Evolutionary conservation across 345 rosid species (phyloP).

Genomic region (Aurinia saxatilis): DNA sequence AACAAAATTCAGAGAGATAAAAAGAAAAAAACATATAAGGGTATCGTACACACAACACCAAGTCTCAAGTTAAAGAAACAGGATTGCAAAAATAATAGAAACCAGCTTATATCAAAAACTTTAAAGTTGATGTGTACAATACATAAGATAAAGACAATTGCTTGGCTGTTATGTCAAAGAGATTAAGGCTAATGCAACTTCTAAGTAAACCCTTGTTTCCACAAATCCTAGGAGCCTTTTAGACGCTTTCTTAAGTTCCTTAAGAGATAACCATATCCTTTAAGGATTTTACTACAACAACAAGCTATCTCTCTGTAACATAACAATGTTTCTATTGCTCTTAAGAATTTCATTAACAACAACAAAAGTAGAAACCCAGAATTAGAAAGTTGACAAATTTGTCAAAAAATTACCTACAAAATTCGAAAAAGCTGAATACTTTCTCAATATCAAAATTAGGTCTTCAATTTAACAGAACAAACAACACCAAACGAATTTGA

Average conservation of each 20-base stretch:
- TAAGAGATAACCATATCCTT: not conserved
- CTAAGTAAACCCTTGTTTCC: conserved; percentile 15
- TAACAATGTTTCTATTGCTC: conserved; percentile 14
- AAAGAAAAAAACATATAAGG: not conserved
- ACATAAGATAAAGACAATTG: not conserved
- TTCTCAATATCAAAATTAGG: not conserved
- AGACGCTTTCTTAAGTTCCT: conserved; percentile 10
- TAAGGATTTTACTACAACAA: not conserved
- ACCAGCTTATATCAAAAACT: too few relatives aligned
- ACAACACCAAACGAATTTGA: not conserved
- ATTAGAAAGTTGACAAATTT: not conserved
- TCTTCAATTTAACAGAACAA: not conserved
- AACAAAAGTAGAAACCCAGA: not conserved
- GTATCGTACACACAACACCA: conserved; percentile 18
- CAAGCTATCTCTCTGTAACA: conserved; percentile 20
- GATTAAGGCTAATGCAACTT: conserved; percentile 16
- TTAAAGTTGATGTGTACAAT: not conserved
- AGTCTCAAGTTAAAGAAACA: conserved; percentile 2
- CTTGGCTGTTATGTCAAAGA: not conserved
- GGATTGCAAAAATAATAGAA: not conserved
- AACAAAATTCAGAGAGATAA: conserved; percentile 1
- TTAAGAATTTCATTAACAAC: too few relatives aligned
- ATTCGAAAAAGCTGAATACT: not conserved
- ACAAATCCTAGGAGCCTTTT: conserved; percentile 13
- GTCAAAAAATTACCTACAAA: not conserved